Evolutionary conservation across 352 stramenopile species (phyloP), one percentile per base, ranked within the genome.

Genomic region (Saprolegnia parasitica): DNA sequence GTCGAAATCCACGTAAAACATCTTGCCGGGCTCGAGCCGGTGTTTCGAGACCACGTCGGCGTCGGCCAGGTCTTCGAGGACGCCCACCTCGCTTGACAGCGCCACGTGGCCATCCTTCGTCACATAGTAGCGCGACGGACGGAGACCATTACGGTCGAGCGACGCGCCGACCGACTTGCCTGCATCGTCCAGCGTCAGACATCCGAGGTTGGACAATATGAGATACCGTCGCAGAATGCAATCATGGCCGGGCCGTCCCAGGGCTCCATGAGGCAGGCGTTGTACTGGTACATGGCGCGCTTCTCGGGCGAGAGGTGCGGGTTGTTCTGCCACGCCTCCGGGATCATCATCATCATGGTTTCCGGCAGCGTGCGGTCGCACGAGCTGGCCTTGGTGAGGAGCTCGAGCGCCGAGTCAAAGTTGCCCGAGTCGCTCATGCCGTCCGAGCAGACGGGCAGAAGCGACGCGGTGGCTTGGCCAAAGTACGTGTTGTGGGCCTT

Each of bases 231-330:
- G 0, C 95, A 98, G 72, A 99, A 99, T 23, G 95, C 95, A 77
- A 99, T 97, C 93, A 98, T 98, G 23, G 96, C 96, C n/a, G 96
- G 96, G 55, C 96, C 96, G 79, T 99, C 96, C 96, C 96, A 99
- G 39, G 96, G 96, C 81, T 99, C 96, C 96, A 98, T 98, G 39
- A 98, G 78, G 73, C 91, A 91, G 23, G 89, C 97, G 75, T 99
- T 97, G 78, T 98, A 99, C 77, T 98, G 95, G 83, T 98, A 99
- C 80, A 98, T 98, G 55, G 96, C 86, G 64, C 97, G 97, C 80
- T 98, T 99, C 66, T 90, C 77, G 47, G 88, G 78, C 5, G 81
- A 87, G 42, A 99, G 87, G 21, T 94, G 83, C 49, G 86, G 77
- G 74, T 99, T 97, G 73, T 98, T 97, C 81, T 98, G 94, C 92